Evolutionary conservation across 305 asterid genomes (phyloP).

Genomic region (Solanum chacoense): DNA sequence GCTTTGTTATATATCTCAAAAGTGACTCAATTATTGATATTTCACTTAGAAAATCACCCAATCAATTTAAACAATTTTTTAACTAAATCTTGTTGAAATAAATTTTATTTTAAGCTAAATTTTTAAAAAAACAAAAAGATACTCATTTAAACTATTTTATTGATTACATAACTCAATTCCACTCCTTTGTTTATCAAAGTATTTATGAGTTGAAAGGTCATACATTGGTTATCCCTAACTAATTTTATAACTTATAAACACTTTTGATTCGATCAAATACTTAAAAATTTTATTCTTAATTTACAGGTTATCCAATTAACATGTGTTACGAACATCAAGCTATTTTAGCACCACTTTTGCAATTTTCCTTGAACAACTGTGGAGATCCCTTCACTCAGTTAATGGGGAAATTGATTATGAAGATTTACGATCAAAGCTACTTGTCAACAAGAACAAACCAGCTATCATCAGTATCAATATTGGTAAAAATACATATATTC

Average conservation of each 20-base stretch:
- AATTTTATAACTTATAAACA: neutral
- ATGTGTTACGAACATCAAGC: neutral
- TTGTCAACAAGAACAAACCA: neutral
- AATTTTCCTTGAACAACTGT: conserved; percentile 3
- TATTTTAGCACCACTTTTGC: neutral
- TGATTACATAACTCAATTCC: too few relatives aligned
- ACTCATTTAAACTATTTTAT: too few relatives aligned
- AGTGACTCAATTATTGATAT: too few relatives aligned
- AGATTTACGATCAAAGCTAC: neutral
- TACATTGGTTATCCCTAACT: neutral
- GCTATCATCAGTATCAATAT: neutral
- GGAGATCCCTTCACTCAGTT: conserved; percentile 8
- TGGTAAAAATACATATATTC: neutral
- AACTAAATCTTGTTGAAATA: neutral
- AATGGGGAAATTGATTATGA: neutral
- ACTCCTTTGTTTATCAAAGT: too few relatives aligned
- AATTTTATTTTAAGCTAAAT: too few relatives aligned
- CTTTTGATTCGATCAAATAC: neutral
- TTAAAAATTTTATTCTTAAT: too few relatives aligned
- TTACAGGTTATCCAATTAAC: conserved; percentile 4
- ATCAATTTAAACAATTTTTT: neutral
- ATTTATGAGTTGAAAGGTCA: neutral
- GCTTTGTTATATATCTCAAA: too few relatives aligned
- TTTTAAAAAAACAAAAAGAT: too few relatives aligned
- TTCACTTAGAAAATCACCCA: neutral